Percentiles rank a stretch among this genome's conserved stretches.
These are phyloP conservation scores for Wickerhamiella azyma DNA, from an alignment of 805 yeast species.

Conservation along the genomic window DNA sequence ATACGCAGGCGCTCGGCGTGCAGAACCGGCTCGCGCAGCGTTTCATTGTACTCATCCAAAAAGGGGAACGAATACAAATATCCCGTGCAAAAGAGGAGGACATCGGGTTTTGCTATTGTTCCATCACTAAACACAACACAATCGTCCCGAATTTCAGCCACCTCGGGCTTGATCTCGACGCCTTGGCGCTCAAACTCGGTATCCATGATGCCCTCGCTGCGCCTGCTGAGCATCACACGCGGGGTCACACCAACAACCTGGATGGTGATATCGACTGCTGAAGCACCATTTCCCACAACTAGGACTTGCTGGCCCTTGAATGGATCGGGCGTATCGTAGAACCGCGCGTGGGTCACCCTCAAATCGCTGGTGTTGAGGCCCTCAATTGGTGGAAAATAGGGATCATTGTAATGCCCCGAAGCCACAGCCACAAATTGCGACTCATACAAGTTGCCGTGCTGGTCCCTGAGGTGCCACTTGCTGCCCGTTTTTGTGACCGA, in stretches of 20 bases:
- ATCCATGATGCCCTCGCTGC: slow-evolving; percentile 29
- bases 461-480: slow-evolving; percentile 34
- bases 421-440: slow-evolving; percentile 55
- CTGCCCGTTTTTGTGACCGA: slow-evolving; percentile 26
- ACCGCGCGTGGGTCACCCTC: slow-evolving; percentile 41
- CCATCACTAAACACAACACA: slow-evolving; percentile 40
- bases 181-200: slow-evolving; percentile 27
- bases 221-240: slow-evolving; percentile 35
- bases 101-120: slow-evolving; percentile 34
- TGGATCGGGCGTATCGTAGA: slow-evolving; percentile 35
- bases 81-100: slow-evolving; percentile 60
- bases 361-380: slow-evolving; percentile 40
- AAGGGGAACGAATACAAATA: slow-evolving; percentile 56
- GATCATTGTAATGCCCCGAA: slow-evolving; percentile 50
- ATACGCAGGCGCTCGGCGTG: slow-evolving; percentile 34
- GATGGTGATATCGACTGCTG: slow-evolving; percentile 60
- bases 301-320: slow-evolving; percentile 37
- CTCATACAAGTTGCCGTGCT: slow-evolving; percentile 14
- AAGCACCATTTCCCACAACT: slow-evolving; percentile 64
- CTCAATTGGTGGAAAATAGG: slow-evolving; percentile 40
- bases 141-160: slow-evolving; percentile 28
- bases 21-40: slow-evolving; percentile 8
- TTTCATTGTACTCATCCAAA: slow-evolving; percentile 27
- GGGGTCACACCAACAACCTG: slow-evolving; percentile 38
- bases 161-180: slow-evolving; percentile 28